Evolutionary conservation across 352 stramenopile genomes (phyloP).

Genomic region (Sclerospora graminicola): DNA sequence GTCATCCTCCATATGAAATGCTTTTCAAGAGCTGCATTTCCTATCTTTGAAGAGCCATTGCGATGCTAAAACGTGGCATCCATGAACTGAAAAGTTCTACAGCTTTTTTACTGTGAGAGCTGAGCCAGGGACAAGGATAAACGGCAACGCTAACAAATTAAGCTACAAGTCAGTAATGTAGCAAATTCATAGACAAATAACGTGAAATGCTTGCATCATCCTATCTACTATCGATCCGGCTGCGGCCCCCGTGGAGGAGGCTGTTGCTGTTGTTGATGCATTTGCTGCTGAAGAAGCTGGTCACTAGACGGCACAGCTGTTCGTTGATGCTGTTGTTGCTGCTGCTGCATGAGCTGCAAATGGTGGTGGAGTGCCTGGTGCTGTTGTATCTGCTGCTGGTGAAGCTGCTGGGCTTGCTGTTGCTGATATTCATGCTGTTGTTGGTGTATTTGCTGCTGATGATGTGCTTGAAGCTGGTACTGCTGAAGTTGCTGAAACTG

Average conservation of each 20-base stretch:
- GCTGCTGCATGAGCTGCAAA: slow-evolving; percentile 37
- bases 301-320: slow-evolving; percentile 19
- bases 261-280: slow-evolving; percentile 20
- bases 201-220: too few species aligned
- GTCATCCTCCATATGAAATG: too few species aligned
- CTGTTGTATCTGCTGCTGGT: slow-evolving; percentile 51
- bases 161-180: too few species aligned
- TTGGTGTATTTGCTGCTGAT: slow-evolving; percentile 29
- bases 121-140: too few species aligned
- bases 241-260: slow-evolving; percentile 16
- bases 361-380: slow-evolving; percentile 39
- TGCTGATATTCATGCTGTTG: slow-evolving; percentile 30
- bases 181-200: too few species aligned
- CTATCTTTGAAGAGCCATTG: too few species aligned
- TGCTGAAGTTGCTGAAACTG: slow-evolving; percentile 42
- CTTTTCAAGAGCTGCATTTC: too few species aligned
- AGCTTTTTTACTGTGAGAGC: too few species aligned
- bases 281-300: slow-evolving; percentile 22
- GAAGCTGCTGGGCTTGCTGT: slow-evolving; percentile 26
- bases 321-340: slow-evolving; percentile 25
- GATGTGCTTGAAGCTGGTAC: slow-evolving; percentile 40
- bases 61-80: too few species aligned
- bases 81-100: too few species aligned
- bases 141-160: too few species aligned
- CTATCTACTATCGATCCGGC: slow-evolving; percentile 9